A percentile compares a stretch with the other conserved stretches of the same genome.
These are phyloP conservation scores for Beta vulgaris DNA, from an alignment of 148 eudicot genomes.

Conservation along the genomic window DNA sequence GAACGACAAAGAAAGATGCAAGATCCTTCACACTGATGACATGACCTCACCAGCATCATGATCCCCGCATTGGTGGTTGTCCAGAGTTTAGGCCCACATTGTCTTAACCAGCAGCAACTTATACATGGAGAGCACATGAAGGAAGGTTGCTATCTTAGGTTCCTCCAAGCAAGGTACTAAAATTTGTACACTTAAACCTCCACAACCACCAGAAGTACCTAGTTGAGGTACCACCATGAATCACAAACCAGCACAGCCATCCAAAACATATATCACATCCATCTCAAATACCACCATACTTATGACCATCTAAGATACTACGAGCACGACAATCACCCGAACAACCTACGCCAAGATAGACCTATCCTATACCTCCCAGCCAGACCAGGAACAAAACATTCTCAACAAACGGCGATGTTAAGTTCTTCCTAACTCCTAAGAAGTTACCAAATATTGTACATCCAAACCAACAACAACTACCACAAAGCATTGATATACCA, in stretches of 20 bases:
- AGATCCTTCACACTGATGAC: background rate
- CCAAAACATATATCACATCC: background rate
- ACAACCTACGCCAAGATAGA: background rate
- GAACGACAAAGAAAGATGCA: background rate
- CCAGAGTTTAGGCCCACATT: background rate
- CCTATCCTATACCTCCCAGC: no score
- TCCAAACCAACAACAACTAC: background rate
- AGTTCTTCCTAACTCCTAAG: no score
- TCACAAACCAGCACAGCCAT: background rate
- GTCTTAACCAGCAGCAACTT: background rate
- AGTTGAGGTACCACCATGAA: background rate
- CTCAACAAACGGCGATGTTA: no score
- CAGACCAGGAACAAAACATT: no score
- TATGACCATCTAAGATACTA: background rate
- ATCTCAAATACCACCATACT: background rate
- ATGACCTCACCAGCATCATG: background rate
- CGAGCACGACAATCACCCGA: background rate
- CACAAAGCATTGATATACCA: no score
- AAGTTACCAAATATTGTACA: no score
- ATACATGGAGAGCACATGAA: background rate
- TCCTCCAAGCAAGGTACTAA: no score
- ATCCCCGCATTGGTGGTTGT: background rate
- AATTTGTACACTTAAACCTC: no score
- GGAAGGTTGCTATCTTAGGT: no score
- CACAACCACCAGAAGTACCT: background rate